Conservation (phyloP, 2,329 filamentous ascomycete genomes). For the Phialocephala subalpina region DNA sequence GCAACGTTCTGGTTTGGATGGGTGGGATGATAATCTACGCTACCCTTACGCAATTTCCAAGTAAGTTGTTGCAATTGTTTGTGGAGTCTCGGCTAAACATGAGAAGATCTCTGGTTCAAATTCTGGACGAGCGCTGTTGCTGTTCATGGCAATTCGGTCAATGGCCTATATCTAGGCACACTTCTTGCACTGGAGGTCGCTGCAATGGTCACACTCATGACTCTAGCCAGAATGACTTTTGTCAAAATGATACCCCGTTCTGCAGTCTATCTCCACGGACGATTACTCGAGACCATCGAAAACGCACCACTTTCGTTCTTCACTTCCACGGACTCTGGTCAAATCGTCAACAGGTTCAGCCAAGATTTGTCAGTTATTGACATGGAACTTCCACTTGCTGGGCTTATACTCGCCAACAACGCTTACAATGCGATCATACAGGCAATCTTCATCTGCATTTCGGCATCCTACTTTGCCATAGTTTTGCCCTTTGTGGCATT, state of each 20-base stretch:
- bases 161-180: slow-evolving; percentile 32
- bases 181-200: not conserved
- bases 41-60: slow-evolving; percentile 26
- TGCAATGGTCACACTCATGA: not conserved
- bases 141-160: slow-evolving; percentile 34
- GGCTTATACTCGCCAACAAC: too few species aligned
- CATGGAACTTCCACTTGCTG: too few species aligned
- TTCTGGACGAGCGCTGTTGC: slow-evolving; percentile 47
- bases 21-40: slow-evolving; percentile 27
- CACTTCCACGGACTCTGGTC: too few species aligned
- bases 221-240: slow-evolving; percentile 22
- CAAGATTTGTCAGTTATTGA: too few species aligned
- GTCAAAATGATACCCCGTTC: too few species aligned
- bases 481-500: slow-evolving; percentile 20
- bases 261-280: too few species aligned
- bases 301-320: too few species aligned
- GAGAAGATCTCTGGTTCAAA: slow-evolving; percentile 49
- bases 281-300: too few species aligned
- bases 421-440: not conserved
- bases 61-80: slow-evolving; percentile 23
- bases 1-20: slow-evolving; percentile 24
- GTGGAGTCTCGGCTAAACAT: slow-evolving; percentile 41
- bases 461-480: slow-evolving; percentile 19
- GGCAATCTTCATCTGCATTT: not conserved
- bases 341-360: too few species aligned